Evolutionary conservation across 1,284 basidiomycete species (phyloP).

Genomic region (Heterobasidion irregulare): DNA sequence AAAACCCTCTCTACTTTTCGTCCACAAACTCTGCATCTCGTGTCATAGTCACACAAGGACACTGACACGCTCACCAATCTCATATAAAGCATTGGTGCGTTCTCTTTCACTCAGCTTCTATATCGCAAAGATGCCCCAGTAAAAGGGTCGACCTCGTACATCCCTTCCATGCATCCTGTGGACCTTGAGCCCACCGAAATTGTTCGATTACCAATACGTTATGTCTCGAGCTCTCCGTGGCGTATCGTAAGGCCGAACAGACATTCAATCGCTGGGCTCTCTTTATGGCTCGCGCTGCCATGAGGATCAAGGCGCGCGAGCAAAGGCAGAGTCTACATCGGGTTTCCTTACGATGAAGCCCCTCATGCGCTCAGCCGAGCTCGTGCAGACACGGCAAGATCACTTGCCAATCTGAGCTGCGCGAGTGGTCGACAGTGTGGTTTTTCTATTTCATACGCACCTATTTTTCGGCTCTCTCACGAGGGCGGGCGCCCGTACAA

Average conservation of each 20-base stretch:
- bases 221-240: slow-evolving; percentile 26
- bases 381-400: slow-evolving; percentile 12
- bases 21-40: too few relatives aligned
- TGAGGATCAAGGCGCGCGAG: slow-evolving; percentile 21
- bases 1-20: too few relatives aligned
- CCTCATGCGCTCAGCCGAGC: slow-evolving; percentile 22
- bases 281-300: slow-evolving; percentile 22
- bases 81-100: neutral
- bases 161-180: slow-evolving; percentile 10
- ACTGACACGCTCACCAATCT: neutral
- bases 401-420: neutral
- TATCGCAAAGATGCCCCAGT: slow-evolving; percentile 18
- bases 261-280: slow-evolving; percentile 23
- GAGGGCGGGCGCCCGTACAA: slow-evolving; percentile 16
- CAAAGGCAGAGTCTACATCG: slow-evolving; percentile 35
- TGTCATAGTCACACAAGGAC: too few relatives aligned
- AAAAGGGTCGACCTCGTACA: slow-evolving; percentile 38
- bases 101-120: neutral
- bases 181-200: slow-evolving; percentile 15
- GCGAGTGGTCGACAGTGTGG: slow-evolving; percentile 36
- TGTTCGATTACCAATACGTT: slow-evolving; percentile 33
- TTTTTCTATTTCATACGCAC: slow-evolving; percentile 19
- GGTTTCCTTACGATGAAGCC: slow-evolving; percentile 5
- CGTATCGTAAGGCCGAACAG: slow-evolving; percentile 39
- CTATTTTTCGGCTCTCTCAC: neutral